Percentiles rank a stretch among this genome's conserved stretches.
phyloP scores from a whole-genome alignment of 2,329 filamentous ascomycete genomes.

The Paraconiothyrium brasiliense region DNA sequence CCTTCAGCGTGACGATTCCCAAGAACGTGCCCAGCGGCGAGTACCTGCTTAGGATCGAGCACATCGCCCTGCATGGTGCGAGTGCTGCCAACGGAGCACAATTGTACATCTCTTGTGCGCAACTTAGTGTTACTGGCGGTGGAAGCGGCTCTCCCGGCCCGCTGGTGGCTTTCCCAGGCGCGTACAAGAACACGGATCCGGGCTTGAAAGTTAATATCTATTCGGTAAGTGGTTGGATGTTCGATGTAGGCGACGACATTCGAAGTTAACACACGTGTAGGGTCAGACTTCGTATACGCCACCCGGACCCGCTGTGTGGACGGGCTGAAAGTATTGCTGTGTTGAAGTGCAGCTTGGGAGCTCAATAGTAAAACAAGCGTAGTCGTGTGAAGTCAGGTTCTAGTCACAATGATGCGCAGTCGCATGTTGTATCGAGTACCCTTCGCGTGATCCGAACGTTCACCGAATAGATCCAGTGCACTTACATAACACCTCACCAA shows the following conservation, averaged over 20 bases:
- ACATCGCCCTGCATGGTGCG: constrained; percentile 37
- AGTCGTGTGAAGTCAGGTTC: no score
- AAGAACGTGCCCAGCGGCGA: constrained; percentile 47
- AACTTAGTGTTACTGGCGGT: constrained; percentile 50
- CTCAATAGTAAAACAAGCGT: no score
- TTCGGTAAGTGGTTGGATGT: no score
- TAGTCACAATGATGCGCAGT: no score
- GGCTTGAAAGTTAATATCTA: constrained; percentile 11
- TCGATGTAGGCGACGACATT: no score
- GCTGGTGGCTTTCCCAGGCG: constrained; percentile 50
- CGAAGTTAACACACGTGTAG: no score
- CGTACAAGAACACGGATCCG: constrained; percentile 12
- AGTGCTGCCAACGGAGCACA: constrained; percentile 37
- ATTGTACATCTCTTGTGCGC: constrained; percentile 54
- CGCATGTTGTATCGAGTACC: no score
- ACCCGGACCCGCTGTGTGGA: constrained; percentile 3
- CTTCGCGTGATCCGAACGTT: not conserved
- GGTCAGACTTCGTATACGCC: constrained; percentile 2
- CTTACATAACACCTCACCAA: not conserved
- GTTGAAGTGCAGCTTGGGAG: no score
- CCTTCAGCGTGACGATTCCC: constrained; percentile 44
- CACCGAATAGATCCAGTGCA: not conserved
- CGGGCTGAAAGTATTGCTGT: not conserved
- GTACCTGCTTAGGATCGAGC: constrained; percentile 36
- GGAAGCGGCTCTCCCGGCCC: constrained; percentile 38